Evolutionary conservation across 768 basidiomycete genomes (phyloP), one percentile per base, ranked within the genome.

Genomic region (Pleurotus cornucopiae): DNA sequence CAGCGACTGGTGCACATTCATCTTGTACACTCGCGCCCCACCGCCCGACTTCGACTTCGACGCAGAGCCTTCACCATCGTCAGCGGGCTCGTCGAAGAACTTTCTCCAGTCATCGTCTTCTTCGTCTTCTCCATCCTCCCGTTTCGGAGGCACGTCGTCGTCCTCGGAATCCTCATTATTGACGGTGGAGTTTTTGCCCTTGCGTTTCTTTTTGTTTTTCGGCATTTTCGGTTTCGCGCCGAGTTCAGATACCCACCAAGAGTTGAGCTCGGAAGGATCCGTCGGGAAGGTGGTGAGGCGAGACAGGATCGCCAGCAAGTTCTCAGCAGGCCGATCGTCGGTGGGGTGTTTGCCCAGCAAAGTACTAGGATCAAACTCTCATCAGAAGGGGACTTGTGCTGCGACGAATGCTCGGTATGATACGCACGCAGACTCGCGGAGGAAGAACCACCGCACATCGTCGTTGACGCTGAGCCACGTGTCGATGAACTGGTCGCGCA

Each of bases 391-490:
- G n/a, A 16, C n/a, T n/a, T 16, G 41, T 23, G 23, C 23, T 47
- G 16, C 13, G 21, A 47, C 21, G 23, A 11, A 63, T 59, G 57
- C 57, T 49, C 48, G 57, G 64, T 16, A 37, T 62, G 65, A 60
- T 49, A 73, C 81, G 57, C 68, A 89, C 91, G 76, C 81, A 54
- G 88, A 76, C 64, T 94, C 89, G 43, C 88, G 80, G 34, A 96
- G 77, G 73, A 93, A 94, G 73, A 89, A 91, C 89, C 89, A 95
- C 57, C 93, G 82, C 30, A 95, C 73, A 63, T 96, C 93, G 63
- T 92, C 89, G 66, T 89, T 65, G 11, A 88, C 82, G 60, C 83
- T 85, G 62, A 91, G 78, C 85, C 88, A 94, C 12, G 79, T 85
- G 46, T 80, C 78, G 54, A 85, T 72, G 63, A 93, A 91, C 9